Percentiles rank a stretch among this genome's conserved stretches.
Evolutionary conservation across 192 early-diverging fungal species (phyloP).

Genomic region (Entophlyctis luteolus): DNA sequence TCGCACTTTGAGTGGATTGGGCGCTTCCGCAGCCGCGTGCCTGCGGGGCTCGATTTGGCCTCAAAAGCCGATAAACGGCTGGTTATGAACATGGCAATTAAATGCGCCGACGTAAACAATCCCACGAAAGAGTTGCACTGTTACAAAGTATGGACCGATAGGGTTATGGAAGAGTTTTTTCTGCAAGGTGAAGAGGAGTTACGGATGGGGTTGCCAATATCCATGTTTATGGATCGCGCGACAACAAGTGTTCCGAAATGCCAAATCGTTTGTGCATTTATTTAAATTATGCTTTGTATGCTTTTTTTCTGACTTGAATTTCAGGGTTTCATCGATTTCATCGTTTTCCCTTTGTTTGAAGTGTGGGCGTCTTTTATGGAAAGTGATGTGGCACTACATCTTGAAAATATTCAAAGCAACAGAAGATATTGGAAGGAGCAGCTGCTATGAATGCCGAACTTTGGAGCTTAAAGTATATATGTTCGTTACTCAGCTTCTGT

Average conservation of each 20-base stretch:
- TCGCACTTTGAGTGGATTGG: constrained; percentile 53
- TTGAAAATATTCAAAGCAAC: constrained; percentile 39
- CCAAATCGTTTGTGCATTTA: constrained; percentile 41
- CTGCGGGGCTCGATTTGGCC: constrained; percentile 32
- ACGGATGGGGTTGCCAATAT: constrained; percentile 38
- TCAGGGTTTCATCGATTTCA: constrained; percentile 57
- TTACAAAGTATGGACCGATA: constrained; percentile 45
- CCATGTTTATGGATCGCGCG: constrained; percentile 49
- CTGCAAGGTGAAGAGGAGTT: constrained; percentile 52
- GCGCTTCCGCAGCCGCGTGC: constrained; percentile 50
- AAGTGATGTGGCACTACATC: constrained; percentile 31
- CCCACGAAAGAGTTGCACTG: constrained; percentile 37
- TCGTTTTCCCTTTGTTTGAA: constrained; percentile 46
- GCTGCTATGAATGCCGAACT: no score
- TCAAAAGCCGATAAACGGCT: constrained; percentile 33
- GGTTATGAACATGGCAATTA: constrained; percentile 47
- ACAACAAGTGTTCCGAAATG: constrained; percentile 55
- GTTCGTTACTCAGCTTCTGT: no score
- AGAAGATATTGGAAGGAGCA: constrained; percentile 38
- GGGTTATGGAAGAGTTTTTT: constrained; percentile 53
- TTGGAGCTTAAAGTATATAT: no score
- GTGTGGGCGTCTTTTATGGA: constrained; percentile 36
- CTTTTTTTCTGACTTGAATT: background rate
- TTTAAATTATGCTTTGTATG: background rate
- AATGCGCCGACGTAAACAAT: constrained; percentile 58